Evolutionary conservation across 2,329 filamentous ascomycete species (phyloP).

Genomic region (Nothomitra cinnamomea): DNA sequence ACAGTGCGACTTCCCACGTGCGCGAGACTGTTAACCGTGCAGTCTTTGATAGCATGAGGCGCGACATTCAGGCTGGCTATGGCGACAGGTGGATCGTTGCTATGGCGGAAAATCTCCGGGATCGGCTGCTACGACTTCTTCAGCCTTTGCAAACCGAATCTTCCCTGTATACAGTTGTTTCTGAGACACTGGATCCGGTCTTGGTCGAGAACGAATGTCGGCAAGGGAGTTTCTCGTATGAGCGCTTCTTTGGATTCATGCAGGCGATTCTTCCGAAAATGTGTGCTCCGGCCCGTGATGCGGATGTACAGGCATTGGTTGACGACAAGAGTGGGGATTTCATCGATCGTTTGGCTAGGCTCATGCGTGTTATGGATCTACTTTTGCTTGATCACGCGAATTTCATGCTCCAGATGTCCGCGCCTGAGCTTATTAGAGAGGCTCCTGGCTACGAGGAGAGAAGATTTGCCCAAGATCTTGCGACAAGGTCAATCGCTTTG

Average conservation of each 20-base stretch:
- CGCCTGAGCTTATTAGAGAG: slow-evolving; percentile 53
- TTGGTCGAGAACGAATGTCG: slow-evolving; percentile 51
- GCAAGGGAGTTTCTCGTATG: slow-evolving; percentile 61
- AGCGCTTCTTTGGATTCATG: slow-evolving; percentile 65
- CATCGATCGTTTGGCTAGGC: slow-evolving; percentile 57
- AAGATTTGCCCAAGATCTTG: slow-evolving; percentile 48
- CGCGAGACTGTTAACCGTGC: slow-evolving; percentile 42
- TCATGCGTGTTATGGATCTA: slow-evolving; percentile 59
- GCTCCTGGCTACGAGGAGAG: slow-evolving; percentile 59
- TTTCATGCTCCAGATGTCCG: slow-evolving; percentile 56
- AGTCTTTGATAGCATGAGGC: slow-evolving; percentile 43
- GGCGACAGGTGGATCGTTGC: slow-evolving; percentile 51
- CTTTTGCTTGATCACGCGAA: slow-evolving; percentile 72
- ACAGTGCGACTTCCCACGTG: slow-evolving; percentile 27
- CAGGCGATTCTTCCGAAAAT: slow-evolving; percentile 58
- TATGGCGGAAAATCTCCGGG: slow-evolving; percentile 52
- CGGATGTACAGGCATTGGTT: slow-evolving; percentile 51
- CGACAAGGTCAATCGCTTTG: slow-evolving; percentile 36
- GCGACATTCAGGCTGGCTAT: slow-evolving; percentile 43
- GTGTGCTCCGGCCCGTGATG: slow-evolving; percentile 66
- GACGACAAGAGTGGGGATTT: slow-evolving; percentile 42
- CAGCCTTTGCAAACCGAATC: slow-evolving; percentile 38
- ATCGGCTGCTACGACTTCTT: slow-evolving; percentile 55
- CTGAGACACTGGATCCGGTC: slow-evolving; percentile 57
- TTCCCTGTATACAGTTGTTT: slow-evolving; percentile 57